Percentiles rank a stretch among this genome's conserved stretches.
phyloP scores from a whole-genome alignment of 306 rosid species.

The Echinosophora koreensis region DNA sequence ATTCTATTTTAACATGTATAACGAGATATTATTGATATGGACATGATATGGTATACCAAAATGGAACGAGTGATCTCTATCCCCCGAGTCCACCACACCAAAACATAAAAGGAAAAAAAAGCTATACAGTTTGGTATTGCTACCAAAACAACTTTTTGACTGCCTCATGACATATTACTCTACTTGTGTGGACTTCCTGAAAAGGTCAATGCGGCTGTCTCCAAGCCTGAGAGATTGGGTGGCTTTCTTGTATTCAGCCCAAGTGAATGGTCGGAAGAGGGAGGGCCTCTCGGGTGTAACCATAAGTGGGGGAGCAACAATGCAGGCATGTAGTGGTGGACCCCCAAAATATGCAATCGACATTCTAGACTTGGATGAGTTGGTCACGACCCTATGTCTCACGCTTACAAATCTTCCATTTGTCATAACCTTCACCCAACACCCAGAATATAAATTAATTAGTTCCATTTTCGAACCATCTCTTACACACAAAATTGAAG shows the following conservation, averaged over 20 bases:
- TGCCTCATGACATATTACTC: background rate
- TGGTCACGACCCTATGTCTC: conserved; percentile 73
- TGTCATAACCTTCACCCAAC: conserved; percentile 68
- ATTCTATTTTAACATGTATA: no score
- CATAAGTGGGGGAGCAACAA: conserved; percentile 62
- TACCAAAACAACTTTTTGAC: background rate
- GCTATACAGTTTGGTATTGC: conserved; percentile 6
- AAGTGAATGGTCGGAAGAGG: conserved; percentile 70
- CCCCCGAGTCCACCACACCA: background rate
- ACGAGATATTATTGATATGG: no score
- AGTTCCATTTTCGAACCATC: conserved; percentile 26
- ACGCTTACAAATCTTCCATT: conserved; percentile 84
- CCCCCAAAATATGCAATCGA: conserved; percentile 76
- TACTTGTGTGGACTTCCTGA: conserved; percentile 38
- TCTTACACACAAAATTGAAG: background rate
- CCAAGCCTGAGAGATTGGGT: conserved; percentile 68
- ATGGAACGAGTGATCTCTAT: no score
- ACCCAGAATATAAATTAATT: conserved; percentile 20
- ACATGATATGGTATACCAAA: no score
- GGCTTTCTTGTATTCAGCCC: conserved; percentile 81
- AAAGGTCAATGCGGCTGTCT: conserved; percentile 69
- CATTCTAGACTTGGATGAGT: conserved; percentile 60
- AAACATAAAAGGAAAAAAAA: background rate
- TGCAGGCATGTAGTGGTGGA: conserved; percentile 59
- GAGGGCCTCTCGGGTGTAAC: conserved; percentile 57